Evolutionary conservation across 305 asterid genomes (phyloP).

Genomic region (Solanum hybrid): DNA sequence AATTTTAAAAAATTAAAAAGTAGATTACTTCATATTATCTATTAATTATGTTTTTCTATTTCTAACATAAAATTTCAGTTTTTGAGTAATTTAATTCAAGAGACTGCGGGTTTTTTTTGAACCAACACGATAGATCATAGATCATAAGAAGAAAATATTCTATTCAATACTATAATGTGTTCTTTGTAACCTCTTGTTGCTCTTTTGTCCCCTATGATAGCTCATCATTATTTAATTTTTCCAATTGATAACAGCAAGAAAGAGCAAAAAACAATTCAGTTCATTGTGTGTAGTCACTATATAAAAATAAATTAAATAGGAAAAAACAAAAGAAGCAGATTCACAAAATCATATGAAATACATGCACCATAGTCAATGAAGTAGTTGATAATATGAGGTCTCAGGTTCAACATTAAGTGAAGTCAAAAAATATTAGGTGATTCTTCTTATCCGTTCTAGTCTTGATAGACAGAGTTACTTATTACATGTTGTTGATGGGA

Average conservation of each 20-base stretch:
- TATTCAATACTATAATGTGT: background rate
- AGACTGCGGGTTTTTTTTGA: background rate
- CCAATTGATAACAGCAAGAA: background rate
- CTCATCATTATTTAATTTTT: background rate
- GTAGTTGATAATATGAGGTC: background rate
- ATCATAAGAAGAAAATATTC: background rate
- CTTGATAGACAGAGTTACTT: background rate
- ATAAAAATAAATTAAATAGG: background rate
- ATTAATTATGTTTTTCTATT: background rate
- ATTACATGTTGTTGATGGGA: too few species aligned
- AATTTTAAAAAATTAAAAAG: background rate
- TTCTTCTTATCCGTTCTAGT: background rate
- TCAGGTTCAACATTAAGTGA: too few species aligned
- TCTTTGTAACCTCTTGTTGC: background rate
- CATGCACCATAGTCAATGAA: background rate
- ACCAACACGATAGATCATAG: background rate
- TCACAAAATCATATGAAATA: background rate
- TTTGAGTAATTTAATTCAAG: background rate
- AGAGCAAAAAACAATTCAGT: background rate
- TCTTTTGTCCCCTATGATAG: background rate
- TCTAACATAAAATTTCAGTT: too few species aligned
- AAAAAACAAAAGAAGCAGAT: background rate
- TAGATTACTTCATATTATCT: background rate
- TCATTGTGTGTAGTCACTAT: background rate
- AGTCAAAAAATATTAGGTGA: background rate